Conservation (phyloP, 495 filamentous ascomycete species). For the Xylaria sp. region DNA sequence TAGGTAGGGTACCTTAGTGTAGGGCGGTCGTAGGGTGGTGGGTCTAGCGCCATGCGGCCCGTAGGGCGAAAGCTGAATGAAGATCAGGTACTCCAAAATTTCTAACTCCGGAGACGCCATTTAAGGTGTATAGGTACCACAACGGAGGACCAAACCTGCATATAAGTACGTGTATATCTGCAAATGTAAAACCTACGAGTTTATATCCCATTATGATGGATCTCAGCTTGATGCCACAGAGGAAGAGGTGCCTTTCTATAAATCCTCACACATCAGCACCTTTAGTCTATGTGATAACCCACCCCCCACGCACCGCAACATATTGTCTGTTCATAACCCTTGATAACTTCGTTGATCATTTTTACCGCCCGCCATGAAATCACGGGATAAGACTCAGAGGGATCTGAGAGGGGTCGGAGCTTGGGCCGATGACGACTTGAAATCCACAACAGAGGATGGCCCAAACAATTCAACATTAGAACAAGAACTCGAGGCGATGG, state of each 20-base stretch:
- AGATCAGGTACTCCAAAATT: background rate
- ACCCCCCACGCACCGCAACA: background rate
- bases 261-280: background rate
- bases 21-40: background rate
- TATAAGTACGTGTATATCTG: background rate
- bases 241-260: background rate
- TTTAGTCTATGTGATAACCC: background rate
- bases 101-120: background rate
- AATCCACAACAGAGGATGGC: background rate
- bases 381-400: background rate
- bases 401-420: background rate
- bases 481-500: background rate
- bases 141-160: too few species aligned
- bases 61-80: constrained; percentile 7
- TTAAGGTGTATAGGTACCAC: too few species aligned
- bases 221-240: background rate
- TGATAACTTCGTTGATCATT: too few species aligned
- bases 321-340: background rate
- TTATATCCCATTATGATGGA: background rate
- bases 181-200: background rate
- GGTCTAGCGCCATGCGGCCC: constrained; percentile 1
- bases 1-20: too few species aligned
- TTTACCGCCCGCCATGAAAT: background rate
- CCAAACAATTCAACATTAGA: background rate
- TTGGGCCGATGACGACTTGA: background rate